Evolutionary conservation across 805 yeast genomes (phyloP), one percentile per base, ranked within the genome.

Genomic region (Spathaspora passalidarum): DNA sequence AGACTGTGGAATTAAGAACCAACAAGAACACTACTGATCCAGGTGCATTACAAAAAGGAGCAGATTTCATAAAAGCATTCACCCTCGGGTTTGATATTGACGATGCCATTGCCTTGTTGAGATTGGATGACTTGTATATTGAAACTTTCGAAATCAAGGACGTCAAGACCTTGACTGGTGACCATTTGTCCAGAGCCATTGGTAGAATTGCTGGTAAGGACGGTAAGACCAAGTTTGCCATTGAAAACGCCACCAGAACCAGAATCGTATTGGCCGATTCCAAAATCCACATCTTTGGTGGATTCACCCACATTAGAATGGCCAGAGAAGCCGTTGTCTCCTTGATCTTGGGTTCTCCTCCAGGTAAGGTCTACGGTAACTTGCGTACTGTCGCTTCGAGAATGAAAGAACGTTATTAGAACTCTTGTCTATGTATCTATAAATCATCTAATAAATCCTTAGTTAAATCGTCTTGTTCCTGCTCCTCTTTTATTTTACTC

Each of bases 181-280:
- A 94, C 69, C 99, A 94, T 79, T 76, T 94, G 63, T 86, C 96
- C 43, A 85, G 99, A 78, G 99, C 99, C 6, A 94, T 94, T 64
- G 99, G 99, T 61, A 89, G 99, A 78, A 94, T 94, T 68, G 99
- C 99, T 11, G 99, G 99, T 67, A 95, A 94, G 63, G 99, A 94
- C 63, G 99, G 99, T 62, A 92, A 91, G 69, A 94, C 98, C 51
- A 94, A 92, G 72, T 94, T 92, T 66, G 97, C 99, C 25, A 94
- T 94, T 61, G 99, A 94, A 69, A 94, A 94, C 62, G 97, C 99
- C 14, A 92, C 98, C 18, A 82, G 98, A 72, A 94, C 99, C 10
- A 86, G 99, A 75, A 91, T 94, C 37, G 99, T 94, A 20, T 76
- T 94, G 55, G 99, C 99, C 0, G 99, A 94, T 68, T 81, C 95